Evolutionary conservation across 805 yeast species (phyloP).

Genomic region (Saccharomycopsis vini): DNA sequence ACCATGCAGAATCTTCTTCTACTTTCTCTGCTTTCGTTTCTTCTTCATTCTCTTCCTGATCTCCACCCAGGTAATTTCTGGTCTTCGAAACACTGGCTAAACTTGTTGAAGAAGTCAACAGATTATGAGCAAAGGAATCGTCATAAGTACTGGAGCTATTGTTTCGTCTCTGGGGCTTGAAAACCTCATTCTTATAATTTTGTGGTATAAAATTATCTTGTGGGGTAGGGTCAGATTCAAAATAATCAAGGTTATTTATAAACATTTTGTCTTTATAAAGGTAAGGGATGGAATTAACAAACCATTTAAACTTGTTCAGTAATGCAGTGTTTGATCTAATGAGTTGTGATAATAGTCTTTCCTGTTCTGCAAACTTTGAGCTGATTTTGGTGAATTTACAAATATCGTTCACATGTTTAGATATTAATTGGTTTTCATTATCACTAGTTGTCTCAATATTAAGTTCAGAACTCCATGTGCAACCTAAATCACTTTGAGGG

Average conservation of each 20-base stretch:
- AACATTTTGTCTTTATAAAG: neutral
- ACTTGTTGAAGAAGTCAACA: too few relatives aligned
- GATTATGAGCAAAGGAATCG: too few relatives aligned
- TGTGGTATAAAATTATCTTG: neutral
- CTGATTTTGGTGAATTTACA: conserved; percentile 1
- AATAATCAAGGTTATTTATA: conserved; percentile 4
- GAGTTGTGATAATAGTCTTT: neutral
- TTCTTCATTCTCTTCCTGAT: neutral
- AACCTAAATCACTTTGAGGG: conserved; percentile 41
- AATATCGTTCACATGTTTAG: neutral
- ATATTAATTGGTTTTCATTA: neutral
- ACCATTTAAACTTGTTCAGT: conserved; percentile 2
- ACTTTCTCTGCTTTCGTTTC: neutral
- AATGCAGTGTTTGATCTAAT: neutral
- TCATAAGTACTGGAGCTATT: too few relatives aligned
- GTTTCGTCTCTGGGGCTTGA: too few relatives aligned
- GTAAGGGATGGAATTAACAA: conserved; percentile 6
- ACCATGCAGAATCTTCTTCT: neutral
- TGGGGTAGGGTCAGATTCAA: neutral
- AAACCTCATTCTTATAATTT: neutral
- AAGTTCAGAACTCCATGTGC: conserved; percentile 32
- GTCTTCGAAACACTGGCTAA: too few relatives aligned
- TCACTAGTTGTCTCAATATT: neutral
- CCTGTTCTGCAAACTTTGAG: neutral
- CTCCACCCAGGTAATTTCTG: neutral